Evolutionary conservation across 768 basidiomycete genomes (phyloP), one percentile per base, ranked within the genome.

Genomic region (Hydnum rufescens): DNA sequence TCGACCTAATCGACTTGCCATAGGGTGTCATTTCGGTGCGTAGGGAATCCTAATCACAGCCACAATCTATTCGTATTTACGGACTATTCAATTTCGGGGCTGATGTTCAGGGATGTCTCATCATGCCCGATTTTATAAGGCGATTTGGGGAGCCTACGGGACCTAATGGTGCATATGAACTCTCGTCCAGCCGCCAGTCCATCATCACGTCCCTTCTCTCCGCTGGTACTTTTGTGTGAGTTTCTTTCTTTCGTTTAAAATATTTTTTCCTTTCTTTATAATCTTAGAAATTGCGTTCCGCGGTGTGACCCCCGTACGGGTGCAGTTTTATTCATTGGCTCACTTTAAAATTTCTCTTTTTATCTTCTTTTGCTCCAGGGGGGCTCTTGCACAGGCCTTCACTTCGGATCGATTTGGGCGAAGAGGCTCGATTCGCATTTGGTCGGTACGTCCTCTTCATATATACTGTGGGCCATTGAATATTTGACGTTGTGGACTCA

Each of bases 141-240:
- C 74, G 80, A 8, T 84, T 85, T 60, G 82, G 81, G 30, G 66
- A 75, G 58, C n/a, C n/a, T n/a, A 16, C 39, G 5, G 70, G 64
- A 47, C 58, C 61, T 2, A 60, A 74, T 55, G 80, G 79, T 3
- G 57, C 64, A 31, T 65, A 65, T 49, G 66, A 73, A 54, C 65
- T 87, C 5, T 74, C 76, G 2, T 72, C 73, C 54, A 73, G 74
- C 25, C 69, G 80, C 32, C 79, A 83, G 59, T 80, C 79, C 0
- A 79, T 84, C 49, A 85, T 85, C 51, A 82, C 82, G 0, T 85
- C 82, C 4, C 69, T 84, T 3, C 67, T 85, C 4, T 83, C 80
- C 19, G 82, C 80, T 26, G 82, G 81, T 77, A 77, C 60, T 30
- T 74, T 59, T 51, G 29, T 55, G 48, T 47, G 25, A 8, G 46